Evolutionary conservation across 768 basidiomycete genomes (phyloP).

Genomic region (Filobasidium wieringae): DNA sequence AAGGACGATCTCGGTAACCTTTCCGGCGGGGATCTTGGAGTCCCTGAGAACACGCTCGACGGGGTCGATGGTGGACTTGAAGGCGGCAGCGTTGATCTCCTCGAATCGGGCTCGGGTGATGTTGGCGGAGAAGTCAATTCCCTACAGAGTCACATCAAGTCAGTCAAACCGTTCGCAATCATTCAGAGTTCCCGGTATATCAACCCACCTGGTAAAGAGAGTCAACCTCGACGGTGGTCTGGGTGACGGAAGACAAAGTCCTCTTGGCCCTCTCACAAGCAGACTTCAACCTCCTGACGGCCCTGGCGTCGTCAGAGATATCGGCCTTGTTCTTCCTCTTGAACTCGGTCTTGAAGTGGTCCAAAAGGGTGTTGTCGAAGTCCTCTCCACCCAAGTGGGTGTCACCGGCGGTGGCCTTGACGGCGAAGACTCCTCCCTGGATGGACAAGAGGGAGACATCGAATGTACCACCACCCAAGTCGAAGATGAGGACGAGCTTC

Average conservation of each 20-base stretch:
- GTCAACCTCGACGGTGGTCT: conserved; percentile 98
- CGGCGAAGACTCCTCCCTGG: conserved; percentile 80
- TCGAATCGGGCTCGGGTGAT: conserved; percentile 99
- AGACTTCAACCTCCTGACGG: conserved; percentile 82
- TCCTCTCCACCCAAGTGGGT: conserved; percentile 99
- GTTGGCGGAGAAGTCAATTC: conserved; percentile 95
- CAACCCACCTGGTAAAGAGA: conserved; percentile 75
- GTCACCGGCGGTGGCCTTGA: conserved; percentile 91
- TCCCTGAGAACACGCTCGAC: conserved; percentile 99
- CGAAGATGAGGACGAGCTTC: conserved; percentile 98
- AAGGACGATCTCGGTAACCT: conserved; percentile 96
- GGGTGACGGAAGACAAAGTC: conserved; percentile 92
- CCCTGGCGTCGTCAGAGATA: conserved; percentile 94
- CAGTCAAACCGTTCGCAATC: no score
- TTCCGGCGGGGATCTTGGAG: conserved; percentile 88
- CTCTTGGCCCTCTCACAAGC: conserved; percentile 99
- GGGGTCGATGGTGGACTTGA: conserved; percentile 95
- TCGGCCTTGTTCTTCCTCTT: conserved; percentile 93
- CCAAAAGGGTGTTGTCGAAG: conserved; percentile 94
- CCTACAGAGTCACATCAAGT: conserved; percentile 42
- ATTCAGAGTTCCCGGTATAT: no score
- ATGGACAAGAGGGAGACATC: conserved; percentile 98
- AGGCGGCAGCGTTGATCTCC: conserved; percentile 88
- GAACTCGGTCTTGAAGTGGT: conserved; percentile 99
- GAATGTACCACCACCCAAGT: conserved; percentile 98